These are phyloP conservation scores for Fusarium gaditjirri DNA, from an alignment of 2,329 filamentous ascomycete genomes.

Conservation along the genomic window DNA sequence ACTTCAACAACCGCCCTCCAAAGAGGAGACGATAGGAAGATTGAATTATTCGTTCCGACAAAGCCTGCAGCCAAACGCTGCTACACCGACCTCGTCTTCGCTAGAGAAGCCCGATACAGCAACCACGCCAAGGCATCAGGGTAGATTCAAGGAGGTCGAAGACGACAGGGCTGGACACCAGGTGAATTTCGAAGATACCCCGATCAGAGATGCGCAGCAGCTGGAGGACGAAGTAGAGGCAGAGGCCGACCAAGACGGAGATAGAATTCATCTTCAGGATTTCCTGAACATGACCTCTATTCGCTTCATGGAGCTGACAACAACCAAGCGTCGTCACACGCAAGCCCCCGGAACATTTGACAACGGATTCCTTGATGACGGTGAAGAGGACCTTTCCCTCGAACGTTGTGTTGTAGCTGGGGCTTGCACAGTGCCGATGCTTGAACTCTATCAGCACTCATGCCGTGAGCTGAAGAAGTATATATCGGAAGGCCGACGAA, in stretches of 20 bases:
- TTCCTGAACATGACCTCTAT: conserved; percentile 97
- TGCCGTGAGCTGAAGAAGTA: conserved; percentile 97
- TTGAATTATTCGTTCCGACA: conserved; percentile 61
- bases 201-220: conserved; percentile 54
- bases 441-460: conserved; percentile 94
- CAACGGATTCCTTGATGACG: conserved; percentile 54
- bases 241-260: conserved; percentile 60
- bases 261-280: conserved; percentile 84
- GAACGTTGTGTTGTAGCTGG: conserved; percentile 88
- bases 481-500: conserved; percentile 89
- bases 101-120: conserved; percentile 57
- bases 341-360: conserved; percentile 67
- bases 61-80: conserved; percentile 59
- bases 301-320: conserved; percentile 98
- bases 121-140: conserved; percentile 67
- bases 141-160: conserved; percentile 64
- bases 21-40: conserved; percentile 73
- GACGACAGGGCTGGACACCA: conserved; percentile 59
- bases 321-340: conserved; percentile 91
- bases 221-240: conserved; percentile 60
- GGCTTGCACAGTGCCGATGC: conserved; percentile 90
- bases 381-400: conserved; percentile 66
- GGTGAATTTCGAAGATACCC: conserved; percentile 57
- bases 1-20: conserved; percentile 75
- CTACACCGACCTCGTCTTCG: conserved; percentile 57